Base-by-base conservation (phyloP, 2,329 filamentous ascomycete genomes). In the Scleromitrula shiraiana region DNA sequence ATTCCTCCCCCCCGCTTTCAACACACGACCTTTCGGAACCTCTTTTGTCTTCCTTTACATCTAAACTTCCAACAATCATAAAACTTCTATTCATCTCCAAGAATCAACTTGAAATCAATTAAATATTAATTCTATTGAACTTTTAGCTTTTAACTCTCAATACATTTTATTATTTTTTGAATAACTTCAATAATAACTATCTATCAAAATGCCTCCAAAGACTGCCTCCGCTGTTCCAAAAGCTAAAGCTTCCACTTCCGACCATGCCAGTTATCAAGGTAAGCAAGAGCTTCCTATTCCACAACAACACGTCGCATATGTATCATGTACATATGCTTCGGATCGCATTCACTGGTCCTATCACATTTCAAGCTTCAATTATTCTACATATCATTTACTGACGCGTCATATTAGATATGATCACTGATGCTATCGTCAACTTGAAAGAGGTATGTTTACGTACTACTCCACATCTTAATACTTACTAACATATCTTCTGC, bases 211-310 rank as follows among this genome's bases (percentile, higher is more conserved):
- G 81, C 72, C 79, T 75, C 76, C 80, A 60, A 84, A 83, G 74
- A 81, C 82, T 69, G 59, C 74, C 60, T n/a, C 41, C 5, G 27
- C 40, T 32, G 71, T 76, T 58, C 59, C 71, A 61, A 82, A 82
- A 73, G 79, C 80, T 71, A 69, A 73, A 56, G 67, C 71, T 58
- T 65, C 70, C 60, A 65, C 74, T 55, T 65, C 77, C 56, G 67
- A 72, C 54, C 80, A 84, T 71, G 74, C 75, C 59, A 77, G 52
- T 60, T 85, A 85, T 71, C 78, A 78, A 71, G 80, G 82, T 83
- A 69, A 65, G 75, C 82, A 69, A 65, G 74, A 50, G 71, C 61
- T 64, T 56, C 51, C 44, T 51, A 53, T 27, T 49, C 58, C 65
- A 64, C 62, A 50, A 65, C 64, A 53, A 64, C 66, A 67, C 63